Evolutionary conservation across 2,329 filamentous ascomycete genomes (phyloP), one percentile per base, ranked within the genome.

Genomic region (Scedosporium dehoogii): DNA sequence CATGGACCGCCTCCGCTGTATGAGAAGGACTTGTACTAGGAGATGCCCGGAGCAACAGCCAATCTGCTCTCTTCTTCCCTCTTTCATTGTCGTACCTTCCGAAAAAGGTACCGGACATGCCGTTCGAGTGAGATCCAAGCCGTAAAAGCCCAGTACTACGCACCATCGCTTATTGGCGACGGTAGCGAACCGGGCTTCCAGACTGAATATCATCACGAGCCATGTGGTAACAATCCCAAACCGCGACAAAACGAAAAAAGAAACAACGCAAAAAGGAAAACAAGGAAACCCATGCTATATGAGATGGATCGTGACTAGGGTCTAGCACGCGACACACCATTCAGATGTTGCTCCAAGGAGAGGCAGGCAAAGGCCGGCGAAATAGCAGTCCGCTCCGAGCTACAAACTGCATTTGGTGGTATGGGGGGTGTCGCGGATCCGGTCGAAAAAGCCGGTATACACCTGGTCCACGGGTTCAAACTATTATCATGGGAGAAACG

Each of bases 281-380:
- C 25, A 25, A 56, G 41, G 29, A 61, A 46, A 42, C 51, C 48
- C 59, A 61, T 53, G 42, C n/a, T 18, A 16, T 55, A 61, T 33
- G 59, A 61, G 55, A 61, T 55, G 53, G 48, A 33, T 61, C 48
- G 59, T 29, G 48, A 29, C 46, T 56, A 44, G 59, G 48, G 59
- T 56, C 48, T 27, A 41, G 51, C 51, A 25, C 21, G 59, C 21
- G 21, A 51, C 25, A 25, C 51, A 27, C 21, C 44, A 60, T 51
- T 16, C 59, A 38, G 29, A 51, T 18, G n/a, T 51, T 60, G 59
- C 21, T 51, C 59, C 27, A 51, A 29, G 4, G 23, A 21, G 6
- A 38, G 18, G 59, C 16, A 18, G 51, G 23, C 7, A 2, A 55
- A 12, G 23, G 12, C 18, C 23, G 18, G 5, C 48, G n/a, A 55